These are phyloP conservation scores for Fusarium avenaceum DNA, from an alignment of 2,329 filamentous ascomycete species.

Conservation along the genomic window DNA sequence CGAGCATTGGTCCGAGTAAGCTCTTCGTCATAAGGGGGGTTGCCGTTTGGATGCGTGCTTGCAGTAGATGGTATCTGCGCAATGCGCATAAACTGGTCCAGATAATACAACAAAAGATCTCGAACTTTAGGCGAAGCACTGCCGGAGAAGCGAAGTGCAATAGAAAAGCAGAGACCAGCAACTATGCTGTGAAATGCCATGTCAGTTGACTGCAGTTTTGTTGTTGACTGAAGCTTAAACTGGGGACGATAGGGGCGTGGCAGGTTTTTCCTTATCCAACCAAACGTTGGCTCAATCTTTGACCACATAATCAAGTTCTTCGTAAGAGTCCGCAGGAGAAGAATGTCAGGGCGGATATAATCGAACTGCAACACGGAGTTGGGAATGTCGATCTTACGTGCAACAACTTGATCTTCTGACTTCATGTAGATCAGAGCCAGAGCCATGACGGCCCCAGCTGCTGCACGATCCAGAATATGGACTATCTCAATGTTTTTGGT, in stretches of 20 bases:
- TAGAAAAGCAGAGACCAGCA: conserved; percentile 86
- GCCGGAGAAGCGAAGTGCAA: conserved; percentile 81
- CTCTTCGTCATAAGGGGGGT: conserved; percentile 80
- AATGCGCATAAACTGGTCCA: conserved; percentile 88
- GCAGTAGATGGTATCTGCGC: conserved; percentile 66
- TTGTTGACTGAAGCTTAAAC: conserved; percentile 70
- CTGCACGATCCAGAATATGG: conserved; percentile 92
- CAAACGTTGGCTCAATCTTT: conserved; percentile 77
- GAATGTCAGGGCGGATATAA: conserved; percentile 92
- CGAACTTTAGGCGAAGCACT: conserved; percentile 78
- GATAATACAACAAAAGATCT: conserved; percentile 84
- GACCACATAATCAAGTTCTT: conserved; percentile 96
- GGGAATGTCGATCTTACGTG: conserved; percentile 92
- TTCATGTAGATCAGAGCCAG: conserved; percentile 97
- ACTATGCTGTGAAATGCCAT: conserved; percentile 94
- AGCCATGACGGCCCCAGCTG: conserved; percentile 92
- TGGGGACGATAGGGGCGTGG: conserved; percentile 76
- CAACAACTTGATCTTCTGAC: conserved; percentile 87
- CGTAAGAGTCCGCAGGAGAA: conserved; percentile 89
- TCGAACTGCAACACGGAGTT: conserved; percentile 93
- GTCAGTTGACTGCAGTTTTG: conserved; percentile 80
- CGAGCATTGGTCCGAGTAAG: conserved; percentile 85
- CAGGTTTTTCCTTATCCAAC: conserved; percentile 82
- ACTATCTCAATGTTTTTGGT: conserved; percentile 93
- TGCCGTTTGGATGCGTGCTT: conserved; percentile 48